Base-by-base conservation (phyloP, 1,139 yeast genomes). In the Candida sojae region DNA sequence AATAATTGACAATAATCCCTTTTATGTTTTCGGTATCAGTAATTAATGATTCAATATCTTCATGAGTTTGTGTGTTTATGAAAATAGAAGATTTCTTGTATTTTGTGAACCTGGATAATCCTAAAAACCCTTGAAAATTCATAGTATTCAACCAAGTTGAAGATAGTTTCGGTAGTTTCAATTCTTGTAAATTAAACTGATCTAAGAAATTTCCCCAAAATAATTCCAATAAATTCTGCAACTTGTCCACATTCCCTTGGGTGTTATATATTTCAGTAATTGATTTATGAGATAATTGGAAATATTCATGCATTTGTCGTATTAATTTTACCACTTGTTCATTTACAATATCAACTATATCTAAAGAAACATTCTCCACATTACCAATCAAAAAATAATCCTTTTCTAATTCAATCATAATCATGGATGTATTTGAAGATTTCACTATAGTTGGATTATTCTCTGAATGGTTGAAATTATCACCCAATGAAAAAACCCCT, bases 121-220 rank as follows among this genome's bases (percentile, higher is more conserved):
- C 76, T 37, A 73, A 56, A 43, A 73, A 67, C 1, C 80, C 80
- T 40, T 55, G 56, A 51, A 66, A 66, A 52, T 72, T 72, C 46
- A 71, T 54, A 37, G 63, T 57, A 55, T 69, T 71, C 10, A 74
- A 68, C 79, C 79, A 74, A n/a, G 54, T 53, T 11, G 10, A 30
- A 31, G 36, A 33, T 10, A 25, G 10, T 26, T 32, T 33, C 4
- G 32, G 31, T 26, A 33, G 55, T 39, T 53, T 55, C 46, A 59
- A 60, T 32, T 58, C 55, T 48, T 62, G 67, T 10, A 49, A 41
- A 49, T 73, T 73, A 53, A 62, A 71, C 39, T 55, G 58, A 1
- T 41, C 38, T 10, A 71, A 31, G 47, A 72, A 72, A 10, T 66
- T 66, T 1, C 50, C 41, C 75, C 77, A 74, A 49, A 58, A 70